phyloP scores from a whole-genome alignment of 495 filamentous ascomycete genomes.

The Aspergillus leporis region DNA sequence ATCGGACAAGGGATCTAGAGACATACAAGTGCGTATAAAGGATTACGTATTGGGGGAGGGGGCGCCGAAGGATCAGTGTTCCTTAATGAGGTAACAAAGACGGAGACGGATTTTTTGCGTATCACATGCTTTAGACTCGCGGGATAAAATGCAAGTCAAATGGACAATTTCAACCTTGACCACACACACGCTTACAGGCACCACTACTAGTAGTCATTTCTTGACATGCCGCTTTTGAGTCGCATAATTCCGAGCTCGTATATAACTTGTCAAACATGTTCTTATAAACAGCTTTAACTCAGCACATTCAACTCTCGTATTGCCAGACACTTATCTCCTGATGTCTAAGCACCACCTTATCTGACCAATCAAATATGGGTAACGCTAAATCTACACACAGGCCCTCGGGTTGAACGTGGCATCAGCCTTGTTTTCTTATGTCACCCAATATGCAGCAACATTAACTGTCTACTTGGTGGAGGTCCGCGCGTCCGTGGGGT shows the following conservation, averaged over 20 bases:
- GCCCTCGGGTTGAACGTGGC: not conserved
- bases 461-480: not conserved
- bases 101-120: constrained; percentile 15
- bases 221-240: too few relatives aligned
- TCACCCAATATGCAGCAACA: constrained; percentile 15
- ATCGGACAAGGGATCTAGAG: not conserved
- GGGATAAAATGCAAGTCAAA: not conserved
- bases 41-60: not conserved
- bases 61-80: constrained; percentile 1
- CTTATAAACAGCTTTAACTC: not conserved
- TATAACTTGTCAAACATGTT: too few relatives aligned
- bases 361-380: not conserved
- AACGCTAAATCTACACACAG: not conserved
- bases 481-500: constrained; percentile 1
- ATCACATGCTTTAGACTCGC: constrained; percentile 30
- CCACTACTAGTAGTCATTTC: too few relatives aligned
- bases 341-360: not conserved
- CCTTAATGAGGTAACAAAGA: not conserved
- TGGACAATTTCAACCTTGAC: not conserved
- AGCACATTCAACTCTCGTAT: not conserved
- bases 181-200: not conserved
- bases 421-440: not conserved
- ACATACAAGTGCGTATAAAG: not conserved
- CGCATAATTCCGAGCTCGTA: too few relatives aligned
- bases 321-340: not conserved